A percentile compares a stretch with the other conserved stretches of the same genome.
Conservation (phyloP, 306 rosid genomes). For the Quercus bicolor region DNA sequence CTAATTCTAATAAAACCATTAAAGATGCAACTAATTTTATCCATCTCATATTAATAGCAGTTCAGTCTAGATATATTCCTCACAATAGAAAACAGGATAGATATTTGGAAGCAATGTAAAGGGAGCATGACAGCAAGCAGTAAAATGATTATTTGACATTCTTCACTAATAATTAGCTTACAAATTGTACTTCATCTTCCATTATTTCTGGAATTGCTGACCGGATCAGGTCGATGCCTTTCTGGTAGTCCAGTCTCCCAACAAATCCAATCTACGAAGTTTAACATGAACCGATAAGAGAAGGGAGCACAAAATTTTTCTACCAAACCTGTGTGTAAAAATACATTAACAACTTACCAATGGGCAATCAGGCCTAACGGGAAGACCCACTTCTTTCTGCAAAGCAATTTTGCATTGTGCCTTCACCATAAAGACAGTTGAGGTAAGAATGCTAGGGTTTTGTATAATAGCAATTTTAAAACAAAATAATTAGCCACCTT, state of each 20-base stretch:
- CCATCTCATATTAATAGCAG: background rate
- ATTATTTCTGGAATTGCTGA: conserved; percentile 58
- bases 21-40: background rate
- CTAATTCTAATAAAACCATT: background rate
- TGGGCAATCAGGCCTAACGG: conserved; percentile 68
- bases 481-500: conserved; percentile 45
- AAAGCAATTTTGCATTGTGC: conserved; percentile 65
- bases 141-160: background rate
- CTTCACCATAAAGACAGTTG: conserved; percentile 32
- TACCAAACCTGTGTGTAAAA: background rate
- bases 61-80: background rate
- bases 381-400: conserved; percentile 82
- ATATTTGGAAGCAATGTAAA: background rate
- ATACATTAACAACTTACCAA: conserved; percentile 44
- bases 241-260: conserved; percentile 86
- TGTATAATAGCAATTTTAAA: background rate
- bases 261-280: conserved; percentile 75
- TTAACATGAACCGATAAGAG: conserved; percentile 20
- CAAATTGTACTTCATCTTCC: conserved; percentile 82
- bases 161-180: conserved; percentile 39
- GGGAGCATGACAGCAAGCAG: background rate
- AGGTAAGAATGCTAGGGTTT: conserved; percentile 16
- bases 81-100: background rate
- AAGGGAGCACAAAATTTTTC: conserved; percentile 6
- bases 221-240: conserved; percentile 78